Conservation (phyloP, 139 green algal species). For the Haematococcus lacustris region DNA sequence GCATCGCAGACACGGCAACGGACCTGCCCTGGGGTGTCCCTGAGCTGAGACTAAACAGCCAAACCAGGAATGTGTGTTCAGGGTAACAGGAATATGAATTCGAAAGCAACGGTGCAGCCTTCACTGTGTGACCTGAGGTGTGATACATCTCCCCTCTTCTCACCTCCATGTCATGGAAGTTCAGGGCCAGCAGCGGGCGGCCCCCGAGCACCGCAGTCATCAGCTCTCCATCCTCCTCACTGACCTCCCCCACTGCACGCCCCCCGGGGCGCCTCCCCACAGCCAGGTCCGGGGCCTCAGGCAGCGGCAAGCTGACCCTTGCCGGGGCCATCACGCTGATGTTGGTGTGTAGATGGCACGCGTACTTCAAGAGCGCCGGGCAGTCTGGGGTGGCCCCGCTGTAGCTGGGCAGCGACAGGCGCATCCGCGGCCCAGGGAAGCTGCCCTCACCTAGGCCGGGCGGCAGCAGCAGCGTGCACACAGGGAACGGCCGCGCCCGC, state of each 20-base stretch:
- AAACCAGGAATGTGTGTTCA: no score
- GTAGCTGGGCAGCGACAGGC: slow-evolving; percentile 71
- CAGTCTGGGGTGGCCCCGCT: slow-evolving; percentile 63
- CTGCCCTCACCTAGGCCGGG: background rate
- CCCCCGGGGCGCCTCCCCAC: no score
- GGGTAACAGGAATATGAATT: no score
- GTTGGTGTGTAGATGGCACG: slow-evolving; percentile 59
- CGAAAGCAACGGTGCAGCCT: no score
- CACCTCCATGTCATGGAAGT: slow-evolving; percentile 78
- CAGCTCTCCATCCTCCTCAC: slow-evolving; percentile 29
- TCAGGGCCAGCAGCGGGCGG: slow-evolving; percentile 59
- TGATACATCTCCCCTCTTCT: no score
- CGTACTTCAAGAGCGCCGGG: slow-evolving; percentile 72
- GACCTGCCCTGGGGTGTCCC: no score
- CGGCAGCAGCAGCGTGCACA: slow-evolving; percentile 54
- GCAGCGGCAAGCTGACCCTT: slow-evolving; percentile 15
- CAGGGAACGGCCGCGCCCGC: slow-evolving; percentile 25
- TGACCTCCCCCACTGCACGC: background rate
- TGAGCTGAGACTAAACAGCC: no score
- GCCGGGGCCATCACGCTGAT: slow-evolving; percentile 42
- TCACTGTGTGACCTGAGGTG: no score
- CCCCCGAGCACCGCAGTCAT: slow-evolving; percentile 59
- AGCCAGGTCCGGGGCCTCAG: background rate
- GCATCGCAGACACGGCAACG: no score
- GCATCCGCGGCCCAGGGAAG: slow-evolving; percentile 20